A percentile compares a stretch with the other conserved stretches of the same genome.
These are phyloP conservation scores for Diaporthe ampelina DNA, from an alignment of 2,329 filamentous ascomycete species.

Conservation along the genomic window DNA sequence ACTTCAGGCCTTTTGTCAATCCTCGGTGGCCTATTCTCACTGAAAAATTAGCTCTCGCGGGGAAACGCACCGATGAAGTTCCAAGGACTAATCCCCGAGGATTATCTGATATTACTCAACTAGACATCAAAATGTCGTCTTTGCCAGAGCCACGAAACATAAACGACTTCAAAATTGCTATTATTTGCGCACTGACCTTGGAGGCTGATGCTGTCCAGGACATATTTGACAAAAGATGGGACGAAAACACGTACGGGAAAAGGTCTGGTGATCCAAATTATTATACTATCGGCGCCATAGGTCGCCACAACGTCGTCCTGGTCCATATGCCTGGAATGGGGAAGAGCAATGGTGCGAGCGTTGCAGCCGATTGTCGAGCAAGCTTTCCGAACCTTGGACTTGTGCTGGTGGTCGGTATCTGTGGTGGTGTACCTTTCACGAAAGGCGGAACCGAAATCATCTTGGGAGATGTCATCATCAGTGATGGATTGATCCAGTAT, in stretches of 20 bases:
- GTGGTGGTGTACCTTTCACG: neutral
- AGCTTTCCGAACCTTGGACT: neutral
- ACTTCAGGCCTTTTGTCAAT: no score
- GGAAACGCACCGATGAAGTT: no score
- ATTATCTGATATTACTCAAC: neutral
- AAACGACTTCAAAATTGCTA: neutral
- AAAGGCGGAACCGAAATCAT: neutral
- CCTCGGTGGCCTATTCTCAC: neutral
- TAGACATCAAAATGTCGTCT: fast-evolving
- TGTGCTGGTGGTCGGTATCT: neutral
- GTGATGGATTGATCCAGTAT: neutral
- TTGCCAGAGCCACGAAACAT: neutral
- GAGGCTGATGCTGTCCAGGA: neutral
- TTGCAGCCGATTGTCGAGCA: neutral
- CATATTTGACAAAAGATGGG: neutral
- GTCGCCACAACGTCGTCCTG: neutral
- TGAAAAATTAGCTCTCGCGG: neutral
- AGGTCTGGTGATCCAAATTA: neutral
- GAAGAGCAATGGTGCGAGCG: neutral
- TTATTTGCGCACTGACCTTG: neutral
- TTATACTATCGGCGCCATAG: neutral
- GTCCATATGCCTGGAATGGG: neutral
- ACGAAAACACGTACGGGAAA: neutral
- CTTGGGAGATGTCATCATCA: neutral
- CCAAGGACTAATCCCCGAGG: fast-evolving